These are phyloP conservation scores for Lachancea nothofagi DNA, from an alignment of 805 yeast genomes.

Conservation along the genomic window DNA sequence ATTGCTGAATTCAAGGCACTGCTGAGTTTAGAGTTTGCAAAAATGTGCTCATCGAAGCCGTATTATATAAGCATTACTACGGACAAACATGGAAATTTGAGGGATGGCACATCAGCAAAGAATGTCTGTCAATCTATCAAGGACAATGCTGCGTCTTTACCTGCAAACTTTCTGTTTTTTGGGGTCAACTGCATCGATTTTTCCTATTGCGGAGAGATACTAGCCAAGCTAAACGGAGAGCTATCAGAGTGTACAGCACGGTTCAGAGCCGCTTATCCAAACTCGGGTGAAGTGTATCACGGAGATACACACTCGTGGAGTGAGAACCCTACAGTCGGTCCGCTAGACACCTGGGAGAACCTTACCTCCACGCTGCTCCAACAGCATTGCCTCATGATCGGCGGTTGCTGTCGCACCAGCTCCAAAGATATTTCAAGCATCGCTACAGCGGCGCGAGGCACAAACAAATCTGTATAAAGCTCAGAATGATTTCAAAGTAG, in stretches of 20 bases:
- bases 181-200: slow-evolving; percentile 7
- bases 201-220: not conserved
- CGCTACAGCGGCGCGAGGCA: not conserved
- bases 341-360: slow-evolving; percentile 34
- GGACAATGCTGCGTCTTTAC: not conserved
- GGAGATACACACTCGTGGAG: slow-evolving; percentile 41
- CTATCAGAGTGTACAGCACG: not conserved
- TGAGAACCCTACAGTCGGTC: slow-evolving; percentile 20
- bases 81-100: slow-evolving; percentile 29
- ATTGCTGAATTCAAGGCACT: slow-evolving; percentile 47
- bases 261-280: slow-evolving; percentile 46
- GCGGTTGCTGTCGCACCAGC: slow-evolving; percentile 72
- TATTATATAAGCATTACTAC: slow-evolving; percentile 40
- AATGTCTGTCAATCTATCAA: slow-evolving; percentile 2
- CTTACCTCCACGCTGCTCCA: slow-evolving; percentile 38
- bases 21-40: slow-evolving; percentile 26
- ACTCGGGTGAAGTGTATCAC: slow-evolving; percentile 64
- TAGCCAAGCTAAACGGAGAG: not conserved
- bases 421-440: slow-evolving; percentile 38
- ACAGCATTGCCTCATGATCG: slow-evolving; percentile 46
- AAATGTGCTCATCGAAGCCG: slow-evolving; percentile 30
- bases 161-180: slow-evolving; percentile 2
- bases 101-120: slow-evolving; percentile 41
- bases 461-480: not conserved
- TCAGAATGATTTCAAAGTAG: not conserved